Conservation (phyloP, 2,329 filamentous ascomycete species). For the Fusarium sterilihyphosum region DNA sequence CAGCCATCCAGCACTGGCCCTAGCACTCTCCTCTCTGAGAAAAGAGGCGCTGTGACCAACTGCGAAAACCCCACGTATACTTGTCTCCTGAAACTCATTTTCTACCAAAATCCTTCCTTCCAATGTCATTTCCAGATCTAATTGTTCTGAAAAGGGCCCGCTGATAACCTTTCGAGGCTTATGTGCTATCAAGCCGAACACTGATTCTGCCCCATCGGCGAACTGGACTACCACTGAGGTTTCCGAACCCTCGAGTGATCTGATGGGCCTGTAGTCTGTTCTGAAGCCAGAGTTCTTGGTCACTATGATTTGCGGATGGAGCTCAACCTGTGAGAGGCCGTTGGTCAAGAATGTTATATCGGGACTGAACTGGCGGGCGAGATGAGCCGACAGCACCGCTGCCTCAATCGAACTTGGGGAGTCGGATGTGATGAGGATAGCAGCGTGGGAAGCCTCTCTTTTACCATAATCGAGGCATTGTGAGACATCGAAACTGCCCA, state of each 20-base stretch:
- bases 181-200: background rate
- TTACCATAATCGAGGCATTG: fast-evolving
- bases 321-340: background rate
- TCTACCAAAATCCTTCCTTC: background rate
- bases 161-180: fast-evolving
- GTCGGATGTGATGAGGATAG: background rate
- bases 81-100: background rate
- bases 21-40: background rate
- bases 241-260: fast-evolving
- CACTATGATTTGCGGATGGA: background rate
- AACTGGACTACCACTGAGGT: background rate
- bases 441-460: no score
- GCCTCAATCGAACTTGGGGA: background rate
- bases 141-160: background rate
- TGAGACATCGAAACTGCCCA: background rate
- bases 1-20: background rate
- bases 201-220: background rate
- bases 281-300: fast-evolving
- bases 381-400: background rate
- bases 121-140: background rate
- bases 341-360: background rate
- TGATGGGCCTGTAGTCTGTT: background rate
- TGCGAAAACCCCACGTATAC: background rate
- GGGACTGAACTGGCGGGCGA: background rate
- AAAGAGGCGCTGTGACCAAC: background rate